Percentiles rank a stretch among this genome's conserved stretches.
Conservation (phyloP, 352 stramenopile species). For the Globisporangium mamillatum region DNA sequence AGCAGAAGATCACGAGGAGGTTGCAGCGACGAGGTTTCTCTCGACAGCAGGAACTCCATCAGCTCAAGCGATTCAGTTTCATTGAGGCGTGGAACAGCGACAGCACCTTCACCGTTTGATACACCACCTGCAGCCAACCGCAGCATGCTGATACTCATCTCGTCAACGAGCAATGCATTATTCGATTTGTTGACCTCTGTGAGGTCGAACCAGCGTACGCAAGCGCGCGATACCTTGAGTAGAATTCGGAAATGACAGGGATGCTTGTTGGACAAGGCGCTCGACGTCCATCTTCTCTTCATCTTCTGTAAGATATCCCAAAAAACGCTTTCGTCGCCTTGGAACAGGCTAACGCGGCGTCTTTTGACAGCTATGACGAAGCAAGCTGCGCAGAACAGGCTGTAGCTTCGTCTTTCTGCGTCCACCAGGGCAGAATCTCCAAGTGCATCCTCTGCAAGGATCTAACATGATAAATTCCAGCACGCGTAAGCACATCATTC, state of each 20-base stretch:
- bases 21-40: neutral
- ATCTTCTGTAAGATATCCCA: constrained; percentile 8
- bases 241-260: constrained; percentile 15
- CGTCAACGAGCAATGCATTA: constrained; percentile 4
- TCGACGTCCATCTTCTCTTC: constrained; percentile 2
- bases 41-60: constrained; percentile 6
- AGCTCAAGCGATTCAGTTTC: constrained; percentile 13
- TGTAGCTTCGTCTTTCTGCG: constrained; percentile 24
- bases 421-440: constrained; percentile 14
- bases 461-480: constrained; percentile 15
- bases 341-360: neutral
- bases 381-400: constrained; percentile 41
- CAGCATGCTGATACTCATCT: constrained; percentile 14
- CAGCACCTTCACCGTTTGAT: neutral
- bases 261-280: neutral
- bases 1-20: constrained; percentile 7
- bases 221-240: constrained; percentile 19
- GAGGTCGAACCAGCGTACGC: constrained; percentile 10
- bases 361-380: constrained; percentile 34
- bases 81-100: neutral
- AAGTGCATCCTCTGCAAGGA: constrained; percentile 25
- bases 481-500: neutral
- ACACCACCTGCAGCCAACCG: neutral
- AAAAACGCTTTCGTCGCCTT: constrained; percentile 1
- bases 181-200: neutral